Base-by-base conservation (phyloP, 2,329 filamentous ascomycete species). In the Metarhizium robertsii region DNA sequence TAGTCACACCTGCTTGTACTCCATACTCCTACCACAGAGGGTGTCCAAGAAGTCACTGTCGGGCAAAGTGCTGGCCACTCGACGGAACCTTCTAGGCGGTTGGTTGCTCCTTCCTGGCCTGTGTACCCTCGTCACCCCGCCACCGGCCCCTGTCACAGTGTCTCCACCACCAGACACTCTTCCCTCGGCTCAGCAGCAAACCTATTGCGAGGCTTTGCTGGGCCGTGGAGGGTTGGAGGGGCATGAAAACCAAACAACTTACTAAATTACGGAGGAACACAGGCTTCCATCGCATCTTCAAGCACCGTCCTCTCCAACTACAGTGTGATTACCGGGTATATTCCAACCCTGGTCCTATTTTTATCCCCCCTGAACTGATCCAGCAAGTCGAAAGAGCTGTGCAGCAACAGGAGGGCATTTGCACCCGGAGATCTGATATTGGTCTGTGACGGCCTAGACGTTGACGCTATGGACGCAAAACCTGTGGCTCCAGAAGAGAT, bases 381-480 rank as follows among this genome's bases (percentile, higher is more conserved):
- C 7, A 30, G 25, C 25, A 29, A 6, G 43, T 48, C 25, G 45
- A 30, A 30, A 4, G 11, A 11, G 11, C 45, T 48, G 6, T 29
- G 42, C 45, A 20, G 45, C 13, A 14, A 4, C 11, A n/a, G 14
- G 34, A 54, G 49, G 46, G 6, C 10, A 59, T 53, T 58, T 55
- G 58, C 59, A 57, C 54, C 52, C 56, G 57, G 53, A 52, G 55
- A 55, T 56, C 58, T 61, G 61, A 55, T 59, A 55, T 47, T 32
- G 7, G 25, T n/a, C 29, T 16, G 10, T 40, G 50, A 18, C 34
- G 47, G 14, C 14, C 7, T 38, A 40, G 38, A 13, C 6, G 16
- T 30, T 11, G 34, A 36, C 51, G 54, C 36, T 45, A 65, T 65
- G 63, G 61, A 61, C 36, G 20, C 60, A 20, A 58, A 57, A 48